Conservation (phyloP, 139 green algal genomes). For the Micractinium conductrix region DNA sequence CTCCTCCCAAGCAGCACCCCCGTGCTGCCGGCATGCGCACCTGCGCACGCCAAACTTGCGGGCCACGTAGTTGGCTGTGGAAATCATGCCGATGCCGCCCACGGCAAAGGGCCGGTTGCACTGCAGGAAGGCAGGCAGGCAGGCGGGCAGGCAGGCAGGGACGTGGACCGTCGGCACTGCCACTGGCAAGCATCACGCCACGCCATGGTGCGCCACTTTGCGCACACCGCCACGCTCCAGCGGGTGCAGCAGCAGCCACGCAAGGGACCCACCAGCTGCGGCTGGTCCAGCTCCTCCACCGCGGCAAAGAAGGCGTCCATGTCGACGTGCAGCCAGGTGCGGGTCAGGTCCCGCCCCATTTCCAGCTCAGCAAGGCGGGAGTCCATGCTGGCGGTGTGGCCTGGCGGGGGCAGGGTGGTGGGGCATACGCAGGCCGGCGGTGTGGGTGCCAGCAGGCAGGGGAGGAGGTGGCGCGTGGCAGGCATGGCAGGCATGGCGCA, state of each 20-base stretch:
- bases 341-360: slow-evolving; percentile 70
- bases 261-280: slow-evolving; percentile 56
- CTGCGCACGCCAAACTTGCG: slow-evolving; percentile 83
- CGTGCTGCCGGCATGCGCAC: not conserved
- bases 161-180: too few species aligned
- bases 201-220: too few species aligned
- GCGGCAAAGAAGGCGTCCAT: slow-evolving; percentile 95
- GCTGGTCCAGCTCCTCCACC: slow-evolving; percentile 75
- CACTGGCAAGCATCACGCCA: too few species aligned
- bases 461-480: not conserved
- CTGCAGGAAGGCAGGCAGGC: not conserved
- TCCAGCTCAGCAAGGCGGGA: slow-evolving; percentile 69
- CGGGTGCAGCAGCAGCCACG: too few species aligned
- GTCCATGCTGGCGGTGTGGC: slow-evolving; percentile 54
- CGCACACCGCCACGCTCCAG: too few species aligned
- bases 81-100: slow-evolving; percentile 89
- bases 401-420: too few species aligned
- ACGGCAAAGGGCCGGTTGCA: slow-evolving; percentile 79
- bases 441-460: not conserved
- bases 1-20: too few species aligned
- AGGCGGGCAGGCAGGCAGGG: not conserved
- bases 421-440: too few species aligned
- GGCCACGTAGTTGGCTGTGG: slow-evolving; percentile 88
- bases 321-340: slow-evolving; percentile 86
- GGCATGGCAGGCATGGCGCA: not conserved